Base-by-base conservation (phyloP, 2,329 filamentous ascomycete species). In the Xylaria multiplex region DNA sequence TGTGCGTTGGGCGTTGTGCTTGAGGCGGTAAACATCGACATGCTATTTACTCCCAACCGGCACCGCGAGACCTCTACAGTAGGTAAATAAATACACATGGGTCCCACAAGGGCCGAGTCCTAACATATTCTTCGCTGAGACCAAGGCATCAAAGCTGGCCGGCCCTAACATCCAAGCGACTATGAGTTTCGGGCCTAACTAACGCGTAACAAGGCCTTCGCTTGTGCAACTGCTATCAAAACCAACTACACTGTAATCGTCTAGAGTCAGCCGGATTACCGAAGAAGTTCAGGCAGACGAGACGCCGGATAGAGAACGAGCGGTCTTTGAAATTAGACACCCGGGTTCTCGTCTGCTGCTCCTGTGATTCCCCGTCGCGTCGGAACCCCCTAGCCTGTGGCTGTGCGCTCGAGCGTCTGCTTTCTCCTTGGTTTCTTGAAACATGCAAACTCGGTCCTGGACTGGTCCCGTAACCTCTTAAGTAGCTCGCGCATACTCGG, bases 401-500 rank as follows among this genome's bases (percentile, higher is more conserved):
- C 65, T 48, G 70, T 76, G 48, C 74, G 73, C 63, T 75, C 74
- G 27, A 74, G 60, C 19, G 59, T 56, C 63, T 66, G 70, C 5
- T 59, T 59, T 16, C 73, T 70, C 22, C 75, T 71, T 11, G 79
- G 76, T 68, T 84, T 79, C 77, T 86, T 90, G 77, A 95, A 95
- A 78, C 92, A 94, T n/a, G 90, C 88, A 82, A 97, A 97, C 78
- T 96, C 92, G 69, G 90, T 93, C 80, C 91, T 91, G 71, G 91
- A 95, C 50, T 89, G 88, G 75, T 97, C 93, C 64, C 93, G 84
- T 71, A 97, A 81, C 72, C 88, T 88, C 85, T 97, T 98, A 71
- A 99, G 82, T 52, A 95, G 90, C 56, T 86, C 90, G 68, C 95
- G 88, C 92, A 99, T 93, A 77, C 94, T 93, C 2, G 93, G 92